Base-by-base conservation (phyloP, 73 alveolate species). In the Diophrys appendiculata region DNA sequence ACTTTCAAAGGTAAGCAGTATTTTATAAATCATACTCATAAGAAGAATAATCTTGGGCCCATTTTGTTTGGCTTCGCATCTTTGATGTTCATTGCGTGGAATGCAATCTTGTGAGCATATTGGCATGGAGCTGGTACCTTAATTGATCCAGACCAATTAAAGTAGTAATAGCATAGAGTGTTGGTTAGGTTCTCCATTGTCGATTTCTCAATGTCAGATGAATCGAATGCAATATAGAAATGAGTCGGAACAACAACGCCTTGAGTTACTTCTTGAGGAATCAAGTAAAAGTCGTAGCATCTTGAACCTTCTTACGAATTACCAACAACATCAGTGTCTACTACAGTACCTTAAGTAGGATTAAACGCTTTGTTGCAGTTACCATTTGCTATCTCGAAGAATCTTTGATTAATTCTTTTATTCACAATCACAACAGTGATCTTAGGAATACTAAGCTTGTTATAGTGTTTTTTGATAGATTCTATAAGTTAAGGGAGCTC, bases 21-120 rank as follows among this genome's bases (percentile, higher is more conserved):
- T n/a, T n/a, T n/a, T n/a, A n/a, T n/a, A n/a, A n/a, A n/a, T n/a
- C n/a, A n/a, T n/a, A n/a, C n/a, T n/a, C n/a, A n/a, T n/a, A n/a
- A n/a, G n/a, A n/a, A n/a, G n/a, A n/a, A n/a, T n/a, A n/a, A n/a
- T n/a, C n/a, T n/a, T n/a, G n/a, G n/a, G n/a, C n/a, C n/a, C n/a
- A n/a, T n/a, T n/a, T n/a, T n/a, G n/a, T n/a, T n/a, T n/a, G n/a
- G n/a, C n/a, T n/a, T n/a, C n/a, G n/a, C n/a, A n/a, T n/a, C n/a
- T n/a, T n/a, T n/a, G n/a, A n/a, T n/a, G n/a, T n/a, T n/a, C n/a
- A n/a, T n/a, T n/a, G n/a, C n/a, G n/a, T n/a, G n/a, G n/a, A n/a
- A n/a, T n/a, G n/a, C n/a, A n/a, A 93, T 73, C 76, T 88, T 93
- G 88, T 93, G 97, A 5, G 99, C 99, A 43, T 93, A 93, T 93